Conservation (phyloP, 2,329 filamentous ascomycete species). For the Aspergillus nomiae region DNA sequence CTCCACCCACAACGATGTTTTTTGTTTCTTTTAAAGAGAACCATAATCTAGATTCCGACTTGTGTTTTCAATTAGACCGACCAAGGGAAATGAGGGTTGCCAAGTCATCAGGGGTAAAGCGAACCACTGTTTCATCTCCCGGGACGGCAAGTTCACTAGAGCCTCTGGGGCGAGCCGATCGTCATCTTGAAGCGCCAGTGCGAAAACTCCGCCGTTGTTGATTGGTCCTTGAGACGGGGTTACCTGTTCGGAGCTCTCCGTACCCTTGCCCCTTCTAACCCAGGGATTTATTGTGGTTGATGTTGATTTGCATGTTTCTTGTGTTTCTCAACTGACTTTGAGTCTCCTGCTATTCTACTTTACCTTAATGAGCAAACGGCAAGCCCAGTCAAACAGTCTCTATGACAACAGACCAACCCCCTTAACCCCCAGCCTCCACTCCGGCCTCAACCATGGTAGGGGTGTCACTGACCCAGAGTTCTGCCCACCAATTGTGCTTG, state of each 20-base stretch:
- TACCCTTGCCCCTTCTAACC: background rate
- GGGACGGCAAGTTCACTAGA: conserved; percentile 9
- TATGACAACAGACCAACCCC: background rate
- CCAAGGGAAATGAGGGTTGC: background rate
- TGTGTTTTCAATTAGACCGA: background rate
- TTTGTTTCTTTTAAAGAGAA: background rate
- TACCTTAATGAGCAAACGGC: background rate
- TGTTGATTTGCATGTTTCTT: background rate
- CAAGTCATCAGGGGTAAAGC: conserved; percentile 13
- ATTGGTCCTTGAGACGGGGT: conserved; percentile 2
- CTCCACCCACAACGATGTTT: background rate
- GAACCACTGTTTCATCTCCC: conserved; percentile 15
- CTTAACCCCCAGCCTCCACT: background rate
- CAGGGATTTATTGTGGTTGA: background rate
- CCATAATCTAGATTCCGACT: background rate
- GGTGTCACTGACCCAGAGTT: conserved; percentile 2
- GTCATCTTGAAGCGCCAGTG: conserved; percentile 8
- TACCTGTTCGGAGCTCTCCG: background rate
- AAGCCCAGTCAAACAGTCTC: background rate
- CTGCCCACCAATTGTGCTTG: background rate
- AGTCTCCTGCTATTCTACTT: background rate
- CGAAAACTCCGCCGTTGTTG: background rate
- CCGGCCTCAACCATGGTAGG: background rate
- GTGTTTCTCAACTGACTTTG: background rate
- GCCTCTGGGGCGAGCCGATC: conserved; percentile 12